Evolutionary conservation across 2,329 filamentous ascomycete genomes (phyloP), one percentile per base, ranked within the genome.

Genomic region (Sphaerulina populicola): DNA sequence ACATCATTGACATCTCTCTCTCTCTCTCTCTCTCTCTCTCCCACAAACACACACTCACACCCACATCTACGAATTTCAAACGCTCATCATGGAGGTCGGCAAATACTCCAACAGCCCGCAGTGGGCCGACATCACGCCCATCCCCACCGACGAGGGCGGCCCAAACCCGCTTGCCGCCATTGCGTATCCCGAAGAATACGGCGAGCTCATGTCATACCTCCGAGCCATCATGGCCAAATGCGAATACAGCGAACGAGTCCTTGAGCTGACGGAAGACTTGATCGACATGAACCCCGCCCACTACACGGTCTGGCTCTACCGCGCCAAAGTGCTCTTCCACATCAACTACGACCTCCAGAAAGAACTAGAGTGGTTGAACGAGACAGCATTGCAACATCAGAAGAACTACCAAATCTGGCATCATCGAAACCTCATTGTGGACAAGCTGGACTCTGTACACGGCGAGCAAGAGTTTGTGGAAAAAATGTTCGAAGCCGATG

Each of bases 381-480:
- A 81, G 9, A 82, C 93, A 27, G 87, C 91, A 9, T 74, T 94
- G 47, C 76, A 80, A 51, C 85, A 95, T 67, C 82, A 94, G 64
- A 98, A 98, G 71, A 98, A 97, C 73, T 98, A 98, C 73, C 93
- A 98, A 72, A 98, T 98, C 69, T 98, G 93, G 79, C 70, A 86
- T 80, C 73, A 83, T 72, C 67, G 77, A 60, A 67, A 82, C 75
- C 66, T 71, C 68, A 76, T 72, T 69, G 78, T 72, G 55, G 82
- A 74, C 60, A 76, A 75, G 52, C 72, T 79, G 11, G 51, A 30
- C 14, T 43, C 39, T 14, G 14, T 39, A 6, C 37, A 47, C 2
- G 62, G 57, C 2, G 93, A 98, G 71, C 75, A 77, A 15, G 76
- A 75, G 11, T 97, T 97, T 68, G 78, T 96, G 53, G 78, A 77